Evolutionary conservation across 1,284 basidiomycete species (phyloP).

Genomic region (Peniophora sp.): DNA sequence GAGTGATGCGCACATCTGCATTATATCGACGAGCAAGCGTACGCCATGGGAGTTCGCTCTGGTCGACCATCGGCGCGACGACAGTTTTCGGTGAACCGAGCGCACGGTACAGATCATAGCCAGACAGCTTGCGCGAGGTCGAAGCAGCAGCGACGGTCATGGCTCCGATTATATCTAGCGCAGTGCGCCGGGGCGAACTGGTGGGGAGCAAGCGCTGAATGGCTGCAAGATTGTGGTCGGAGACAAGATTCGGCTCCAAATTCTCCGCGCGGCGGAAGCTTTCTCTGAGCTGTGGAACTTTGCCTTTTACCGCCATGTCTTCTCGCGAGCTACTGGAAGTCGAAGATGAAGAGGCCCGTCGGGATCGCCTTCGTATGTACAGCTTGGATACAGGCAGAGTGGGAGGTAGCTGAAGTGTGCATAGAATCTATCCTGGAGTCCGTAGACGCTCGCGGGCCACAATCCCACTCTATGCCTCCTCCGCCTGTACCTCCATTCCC

Average conservation of each 20-base stretch:
- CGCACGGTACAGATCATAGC: conserved; percentile 78
- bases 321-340: conserved; percentile 20
- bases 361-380: conserved; percentile 24
- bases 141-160: conserved; percentile 3
- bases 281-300: not conserved
- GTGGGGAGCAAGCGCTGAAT: conserved; percentile 1
- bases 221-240: not conserved
- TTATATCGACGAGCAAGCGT: conserved; percentile 84
- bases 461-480: not conserved
- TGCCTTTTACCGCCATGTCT: not conserved
- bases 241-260: not conserved
- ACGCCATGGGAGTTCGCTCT: conserved; percentile 93
- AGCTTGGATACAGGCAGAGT: too few species aligned
- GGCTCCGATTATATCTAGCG: conserved; percentile 1
- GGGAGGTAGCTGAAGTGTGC: not conserved
- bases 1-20: conserved; percentile 44
- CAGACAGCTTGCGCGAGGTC: conserved; percentile 46
- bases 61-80: conserved; percentile 97
- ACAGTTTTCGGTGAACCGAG: conserved; percentile 82
- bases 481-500: conserved; percentile 9
- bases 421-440: conserved; percentile 21
- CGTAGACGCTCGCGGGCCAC: conserved; percentile 12
- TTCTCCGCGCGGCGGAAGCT: not conserved
- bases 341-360: conserved; percentile 25
- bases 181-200: not conserved